Evolutionary conservation across 257 asterid genomes (phyloP).

Genomic region (Nicotiana paniculata): DNA sequence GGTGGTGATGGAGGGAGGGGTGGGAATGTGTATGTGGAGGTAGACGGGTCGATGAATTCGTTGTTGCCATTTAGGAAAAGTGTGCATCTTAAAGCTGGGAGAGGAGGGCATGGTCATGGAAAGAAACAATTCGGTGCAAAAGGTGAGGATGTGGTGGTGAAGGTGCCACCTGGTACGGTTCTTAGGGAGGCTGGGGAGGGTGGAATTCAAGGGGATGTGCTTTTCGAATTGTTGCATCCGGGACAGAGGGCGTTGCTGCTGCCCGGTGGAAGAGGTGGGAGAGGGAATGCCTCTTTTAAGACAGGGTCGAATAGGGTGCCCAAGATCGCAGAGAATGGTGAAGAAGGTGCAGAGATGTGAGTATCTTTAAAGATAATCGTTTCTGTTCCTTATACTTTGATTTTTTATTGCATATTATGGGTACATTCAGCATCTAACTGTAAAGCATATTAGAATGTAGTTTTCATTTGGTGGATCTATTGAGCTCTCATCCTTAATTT

Average conservation of each 20-base stretch:
- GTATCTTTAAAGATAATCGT: constrained; percentile 15
- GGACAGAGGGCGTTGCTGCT: constrained; percentile 79
- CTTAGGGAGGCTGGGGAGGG: constrained; percentile 57
- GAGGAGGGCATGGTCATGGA: constrained; percentile 89
- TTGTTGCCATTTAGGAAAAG: constrained; percentile 77
- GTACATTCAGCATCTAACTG: background rate
- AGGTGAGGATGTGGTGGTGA: constrained; percentile 70
- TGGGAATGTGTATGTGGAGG: constrained; percentile 78
- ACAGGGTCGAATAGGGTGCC: constrained; percentile 81
- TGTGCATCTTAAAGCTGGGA: constrained; percentile 75
- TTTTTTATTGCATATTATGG: background rate
- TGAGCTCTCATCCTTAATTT: background rate
- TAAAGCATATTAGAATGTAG: background rate
- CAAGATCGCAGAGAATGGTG: constrained; percentile 90
- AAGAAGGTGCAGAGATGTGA: constrained; percentile 85
- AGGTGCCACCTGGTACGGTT: constrained; percentile 94
- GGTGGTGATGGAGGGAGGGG: constrained; percentile 99
- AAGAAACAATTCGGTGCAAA: constrained; percentile 68
- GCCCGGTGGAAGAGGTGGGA: constrained; percentile 94
- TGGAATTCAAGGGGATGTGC: constrained; percentile 34
- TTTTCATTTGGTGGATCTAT: background rate
- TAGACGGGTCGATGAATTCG: constrained; percentile 78
- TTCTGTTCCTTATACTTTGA: constrained; percentile 1
- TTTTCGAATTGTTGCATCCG: constrained; percentile 65
- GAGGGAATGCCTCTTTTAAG: constrained; percentile 88